A percentile compares a stretch with the other conserved stretches of the same genome.
Evolutionary conservation across 305 asterid species (phyloP).

Genomic region (Plantago rigida): DNA sequence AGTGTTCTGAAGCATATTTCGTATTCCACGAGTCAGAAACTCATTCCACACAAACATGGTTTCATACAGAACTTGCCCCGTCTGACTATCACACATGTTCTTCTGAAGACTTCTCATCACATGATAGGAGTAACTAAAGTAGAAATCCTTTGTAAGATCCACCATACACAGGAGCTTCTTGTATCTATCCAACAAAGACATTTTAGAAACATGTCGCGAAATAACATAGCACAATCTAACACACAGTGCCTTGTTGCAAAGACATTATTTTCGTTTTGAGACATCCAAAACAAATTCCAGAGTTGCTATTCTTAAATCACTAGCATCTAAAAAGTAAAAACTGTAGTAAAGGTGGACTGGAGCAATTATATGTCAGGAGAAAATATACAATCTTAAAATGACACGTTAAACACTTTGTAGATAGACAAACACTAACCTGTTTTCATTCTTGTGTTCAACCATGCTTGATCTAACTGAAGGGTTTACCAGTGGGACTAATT

Average conservation of each 20-base stretch:
- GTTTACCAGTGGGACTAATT: conserved; percentile 67
- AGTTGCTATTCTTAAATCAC: no score
- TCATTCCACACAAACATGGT: conserved; percentile 99
- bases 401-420: conserved; percentile 13
- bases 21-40: conserved; percentile 79
- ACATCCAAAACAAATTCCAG: no score
- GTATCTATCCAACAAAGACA: conserved; percentile 47
- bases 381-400: no score
- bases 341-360: no score
- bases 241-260: no score
- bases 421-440: conserved; percentile 49
- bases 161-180: conserved; percentile 87
- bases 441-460: conserved; percentile 54
- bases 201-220: conserved; percentile 23
- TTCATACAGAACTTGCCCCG: conserved; percentile 63
- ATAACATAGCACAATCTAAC: conserved; percentile 9
- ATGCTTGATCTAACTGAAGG: conserved; percentile 47
- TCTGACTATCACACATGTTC: conserved; percentile 54
- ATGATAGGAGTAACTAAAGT: conserved; percentile 90
- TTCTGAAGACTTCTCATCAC: conserved; percentile 93
- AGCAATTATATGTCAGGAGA: no score
- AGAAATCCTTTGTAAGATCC: conserved; percentile 97
- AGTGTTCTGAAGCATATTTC: conserved; percentile 73
- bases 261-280: no score
- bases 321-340: no score